A percentile compares a stretch with the other conserved stretches of the same genome.
Conservation (phyloP, 768 basidiomycete genomes). For the Lactarius vividus region DNA sequence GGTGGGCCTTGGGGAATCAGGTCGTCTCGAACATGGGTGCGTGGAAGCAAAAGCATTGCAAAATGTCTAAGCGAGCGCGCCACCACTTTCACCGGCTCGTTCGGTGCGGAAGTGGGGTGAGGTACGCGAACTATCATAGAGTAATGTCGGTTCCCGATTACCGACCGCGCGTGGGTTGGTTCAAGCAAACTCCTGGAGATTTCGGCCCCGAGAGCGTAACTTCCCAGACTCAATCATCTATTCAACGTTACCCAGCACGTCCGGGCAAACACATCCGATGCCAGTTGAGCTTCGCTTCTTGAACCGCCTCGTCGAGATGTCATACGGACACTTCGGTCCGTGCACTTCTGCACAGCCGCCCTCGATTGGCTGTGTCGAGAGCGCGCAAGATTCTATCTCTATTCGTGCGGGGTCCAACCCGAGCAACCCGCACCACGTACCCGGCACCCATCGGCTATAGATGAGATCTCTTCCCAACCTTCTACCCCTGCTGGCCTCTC, state of each 20-base stretch:
- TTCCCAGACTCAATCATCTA: background rate
- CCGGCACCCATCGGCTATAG: slow-evolving; percentile 2
- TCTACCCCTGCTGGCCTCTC: background rate
- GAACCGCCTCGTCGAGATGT: background rate
- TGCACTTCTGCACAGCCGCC: slow-evolving; percentile 1
- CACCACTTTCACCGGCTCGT: slow-evolving; percentile 4
- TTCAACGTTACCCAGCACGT: background rate
- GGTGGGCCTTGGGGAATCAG: background rate
- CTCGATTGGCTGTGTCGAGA: background rate
- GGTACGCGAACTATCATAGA: background rate
- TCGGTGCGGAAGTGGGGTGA: slow-evolving; percentile 13
- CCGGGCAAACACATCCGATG: background rate
- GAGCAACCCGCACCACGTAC: background rate
- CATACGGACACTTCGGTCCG: slow-evolving; percentile 8
- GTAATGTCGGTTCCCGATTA: background rate
- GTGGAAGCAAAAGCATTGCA: background rate
- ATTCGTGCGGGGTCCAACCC: background rate
- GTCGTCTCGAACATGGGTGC: background rate
- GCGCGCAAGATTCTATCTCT: slow-evolving; percentile 9
- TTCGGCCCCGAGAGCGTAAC: background rate
- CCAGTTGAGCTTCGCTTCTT: background rate
- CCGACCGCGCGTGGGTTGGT: background rate
- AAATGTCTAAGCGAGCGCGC: background rate
- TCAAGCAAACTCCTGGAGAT: background rate
- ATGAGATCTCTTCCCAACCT: slow-evolving; percentile 3